phyloP scores from a whole-genome alignment of 768 basidiomycete genomes.

The Tulasnella calospora region DNA sequence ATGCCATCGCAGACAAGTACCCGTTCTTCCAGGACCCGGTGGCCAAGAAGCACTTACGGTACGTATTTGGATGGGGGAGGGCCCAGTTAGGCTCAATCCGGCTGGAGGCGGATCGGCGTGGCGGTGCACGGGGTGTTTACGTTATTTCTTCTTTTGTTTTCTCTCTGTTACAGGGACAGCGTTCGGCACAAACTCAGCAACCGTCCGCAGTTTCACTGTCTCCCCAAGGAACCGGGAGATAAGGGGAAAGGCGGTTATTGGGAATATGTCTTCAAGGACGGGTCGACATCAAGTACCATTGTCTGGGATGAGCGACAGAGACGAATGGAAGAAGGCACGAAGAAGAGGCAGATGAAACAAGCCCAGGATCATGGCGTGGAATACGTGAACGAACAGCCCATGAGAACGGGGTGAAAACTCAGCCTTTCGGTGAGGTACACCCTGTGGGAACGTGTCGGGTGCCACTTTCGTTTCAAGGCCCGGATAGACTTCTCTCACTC shows the following conservation, averaged over 20 bases:
- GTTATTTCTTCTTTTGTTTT: background rate
- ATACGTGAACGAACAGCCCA: background rate
- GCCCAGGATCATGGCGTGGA: background rate
- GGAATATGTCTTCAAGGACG: background rate
- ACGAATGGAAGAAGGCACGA: background rate
- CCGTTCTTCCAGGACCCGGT: background rate
- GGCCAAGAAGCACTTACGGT: background rate
- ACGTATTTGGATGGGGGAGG: background rate
- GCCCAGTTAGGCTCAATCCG: background rate
- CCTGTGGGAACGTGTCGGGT: background rate
- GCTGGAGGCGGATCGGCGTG: background rate
- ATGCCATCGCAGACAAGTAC: background rate
- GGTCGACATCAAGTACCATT: background rate
- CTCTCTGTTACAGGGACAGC: background rate
- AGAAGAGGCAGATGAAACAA: background rate
- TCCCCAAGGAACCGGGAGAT: background rate
- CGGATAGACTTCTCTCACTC: background rate
- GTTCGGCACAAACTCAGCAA: slow-evolving; percentile 1
- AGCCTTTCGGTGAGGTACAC: background rate
- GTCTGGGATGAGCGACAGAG: background rate
- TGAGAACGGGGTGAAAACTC: background rate
- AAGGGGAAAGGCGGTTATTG: background rate
- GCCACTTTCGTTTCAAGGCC: background rate
- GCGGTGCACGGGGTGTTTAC: background rate
- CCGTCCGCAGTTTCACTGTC: background rate